Conservation (phyloP, 768 basidiomycete genomes). For the Xerocomellus dryophilus region DNA sequence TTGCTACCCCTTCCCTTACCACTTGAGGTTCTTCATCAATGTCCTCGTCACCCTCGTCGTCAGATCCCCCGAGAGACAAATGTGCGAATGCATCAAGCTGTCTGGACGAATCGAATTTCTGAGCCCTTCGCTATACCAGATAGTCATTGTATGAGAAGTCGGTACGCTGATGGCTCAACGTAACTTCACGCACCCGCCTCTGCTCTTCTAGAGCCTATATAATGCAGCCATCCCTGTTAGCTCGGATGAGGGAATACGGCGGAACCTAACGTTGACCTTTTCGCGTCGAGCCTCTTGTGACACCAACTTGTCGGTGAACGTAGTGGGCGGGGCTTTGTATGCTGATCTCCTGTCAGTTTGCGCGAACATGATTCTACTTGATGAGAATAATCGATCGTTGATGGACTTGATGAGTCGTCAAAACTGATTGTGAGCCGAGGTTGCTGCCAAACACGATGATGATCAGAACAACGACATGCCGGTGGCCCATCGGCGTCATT, state of each 20-base stretch:
- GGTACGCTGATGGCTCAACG: background rate
- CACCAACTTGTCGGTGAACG: slow-evolving; percentile 47
- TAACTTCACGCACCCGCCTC: slow-evolving; percentile 54
- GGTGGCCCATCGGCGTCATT: background rate
- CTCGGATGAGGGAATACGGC: background rate
- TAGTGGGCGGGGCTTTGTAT: slow-evolving; percentile 40
- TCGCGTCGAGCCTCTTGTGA: slow-evolving; percentile 58
- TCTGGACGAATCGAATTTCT: slow-evolving; percentile 60
- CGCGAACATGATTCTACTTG: slow-evolving; percentile 19
- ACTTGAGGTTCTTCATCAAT: slow-evolving; percentile 39
- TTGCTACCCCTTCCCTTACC: slow-evolving; percentile 46
- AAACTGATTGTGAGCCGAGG: background rate
- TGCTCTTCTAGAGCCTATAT: slow-evolving; percentile 74
- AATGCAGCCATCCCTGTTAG: slow-evolving; percentile 11
- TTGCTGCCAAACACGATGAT: background rate
- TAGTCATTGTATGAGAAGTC: slow-evolving; percentile 4
- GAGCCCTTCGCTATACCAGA: slow-evolving; percentile 58
- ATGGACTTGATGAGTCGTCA: background rate
- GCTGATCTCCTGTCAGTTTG: slow-evolving; percentile 30
- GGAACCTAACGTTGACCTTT: slow-evolving; percentile 38
- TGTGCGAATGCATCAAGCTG: slow-evolving; percentile 53
- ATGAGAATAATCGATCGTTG: slow-evolving; percentile 9
- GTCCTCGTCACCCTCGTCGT: slow-evolving; percentile 50
- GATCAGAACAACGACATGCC: background rate
- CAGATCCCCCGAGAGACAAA: slow-evolving; percentile 61